These are phyloP conservation scores for Fusarium temperatum DNA, from an alignment of 2,329 filamentous ascomycete species.

Conservation along the genomic window DNA sequence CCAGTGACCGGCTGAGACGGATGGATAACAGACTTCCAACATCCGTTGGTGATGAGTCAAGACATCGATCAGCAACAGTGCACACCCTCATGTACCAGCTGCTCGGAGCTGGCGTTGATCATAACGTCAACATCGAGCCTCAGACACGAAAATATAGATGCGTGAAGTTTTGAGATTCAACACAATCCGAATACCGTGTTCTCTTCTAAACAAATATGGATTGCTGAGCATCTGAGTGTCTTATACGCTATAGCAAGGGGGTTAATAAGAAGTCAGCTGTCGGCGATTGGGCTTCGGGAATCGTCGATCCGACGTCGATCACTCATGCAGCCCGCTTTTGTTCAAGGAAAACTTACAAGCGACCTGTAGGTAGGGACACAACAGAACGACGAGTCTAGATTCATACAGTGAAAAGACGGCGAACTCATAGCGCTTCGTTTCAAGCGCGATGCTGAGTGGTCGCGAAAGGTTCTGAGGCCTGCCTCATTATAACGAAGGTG, in stretches of 20 bases:
- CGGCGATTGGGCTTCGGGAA: slow-evolving; percentile 29
- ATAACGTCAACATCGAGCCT: neutral
- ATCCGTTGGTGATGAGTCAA: neutral
- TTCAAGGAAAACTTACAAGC: neutral
- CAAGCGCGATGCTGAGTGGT: neutral
- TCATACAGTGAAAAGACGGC: neutral
- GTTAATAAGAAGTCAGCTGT: neutral
- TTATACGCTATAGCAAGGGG: slow-evolving; percentile 4
- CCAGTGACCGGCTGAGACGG: neutral
- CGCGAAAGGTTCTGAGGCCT: neutral
- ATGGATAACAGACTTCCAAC: neutral
- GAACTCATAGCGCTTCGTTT: neutral
- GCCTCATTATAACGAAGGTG: neutral
- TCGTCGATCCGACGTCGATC: slow-evolving; percentile 35
- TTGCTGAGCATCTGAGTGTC: neutral
- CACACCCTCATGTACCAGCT: neutral
- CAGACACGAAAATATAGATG: neutral
- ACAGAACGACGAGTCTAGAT: neutral
- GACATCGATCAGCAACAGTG: neutral
- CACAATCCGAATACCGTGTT: neutral
- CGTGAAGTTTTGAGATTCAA: neutral
- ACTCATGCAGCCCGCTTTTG: slow-evolving; percentile 21
- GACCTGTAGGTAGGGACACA: neutral
- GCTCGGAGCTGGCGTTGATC: slow-evolving; percentile 10
- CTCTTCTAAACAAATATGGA: neutral